Percentiles rank a stretch among this genome's conserved stretches.
Evolutionary conservation across 495 filamentous ascomycete species (phyloP).

Genomic region (Lasiosphaeriaceae sp.): DNA sequence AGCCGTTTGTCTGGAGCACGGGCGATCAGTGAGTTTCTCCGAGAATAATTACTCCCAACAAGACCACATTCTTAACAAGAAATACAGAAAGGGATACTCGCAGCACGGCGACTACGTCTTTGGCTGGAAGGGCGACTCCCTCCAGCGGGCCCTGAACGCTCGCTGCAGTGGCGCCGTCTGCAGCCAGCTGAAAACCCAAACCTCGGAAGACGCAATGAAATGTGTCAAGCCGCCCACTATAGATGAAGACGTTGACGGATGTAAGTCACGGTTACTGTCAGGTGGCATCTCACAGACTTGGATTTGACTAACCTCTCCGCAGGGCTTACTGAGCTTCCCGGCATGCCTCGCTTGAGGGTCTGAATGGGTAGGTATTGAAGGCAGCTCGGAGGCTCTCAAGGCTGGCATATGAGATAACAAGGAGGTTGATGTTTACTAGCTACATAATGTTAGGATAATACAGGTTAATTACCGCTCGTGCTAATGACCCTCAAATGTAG

Average conservation of each 20-base stretch:
- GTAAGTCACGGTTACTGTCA: slow-evolving; percentile 26
- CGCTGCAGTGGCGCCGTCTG: slow-evolving; percentile 36
- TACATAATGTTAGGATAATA: too few relatives aligned
- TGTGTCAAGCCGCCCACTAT: slow-evolving; percentile 23
- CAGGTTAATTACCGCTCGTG: too few relatives aligned
- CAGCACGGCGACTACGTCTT: slow-evolving; percentile 39
- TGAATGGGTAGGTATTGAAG: too few relatives aligned
- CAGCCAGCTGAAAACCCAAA: slow-evolving; percentile 32
- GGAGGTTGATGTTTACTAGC: too few relatives aligned
- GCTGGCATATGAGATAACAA: too few relatives aligned
- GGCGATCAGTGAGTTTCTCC: slow-evolving; percentile 2
- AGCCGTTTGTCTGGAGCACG: slow-evolving; percentile 41
- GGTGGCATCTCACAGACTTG: too few relatives aligned
- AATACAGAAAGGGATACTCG: slow-evolving; percentile 1
- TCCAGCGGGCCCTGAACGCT: slow-evolving; percentile 38
- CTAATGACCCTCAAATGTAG: too few relatives aligned
- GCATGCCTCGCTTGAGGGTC: too few relatives aligned
- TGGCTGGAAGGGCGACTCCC: slow-evolving; percentile 37
- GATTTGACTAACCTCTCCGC: too few relatives aligned
- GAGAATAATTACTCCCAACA: neutral
- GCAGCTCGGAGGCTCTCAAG: too few relatives aligned
- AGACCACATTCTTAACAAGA: neutral
- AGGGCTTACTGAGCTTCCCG: too few relatives aligned
- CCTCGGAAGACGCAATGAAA: slow-evolving; percentile 28
- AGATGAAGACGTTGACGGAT: slow-evolving; percentile 33